Conservation (phyloP, 805 yeast species). For the Saturnispora zaruensis region DNA sequence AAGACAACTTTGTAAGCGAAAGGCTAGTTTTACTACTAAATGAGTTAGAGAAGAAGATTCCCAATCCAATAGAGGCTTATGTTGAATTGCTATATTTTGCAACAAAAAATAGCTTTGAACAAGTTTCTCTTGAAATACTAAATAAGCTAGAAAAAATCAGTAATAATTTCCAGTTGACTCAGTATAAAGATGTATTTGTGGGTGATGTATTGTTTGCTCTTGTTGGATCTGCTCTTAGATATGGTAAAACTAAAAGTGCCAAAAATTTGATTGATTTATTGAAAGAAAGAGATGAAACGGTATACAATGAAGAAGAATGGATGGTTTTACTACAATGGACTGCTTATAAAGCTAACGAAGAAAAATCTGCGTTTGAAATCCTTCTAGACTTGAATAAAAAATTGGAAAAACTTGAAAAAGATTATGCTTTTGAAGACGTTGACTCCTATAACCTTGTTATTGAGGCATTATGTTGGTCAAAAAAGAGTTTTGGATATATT, state of each 20-base stretch:
- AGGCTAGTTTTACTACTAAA: conserved; percentile 16
- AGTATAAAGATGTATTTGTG: conserved; percentile 14
- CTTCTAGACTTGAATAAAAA: conserved; percentile 19
- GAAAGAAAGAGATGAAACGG: conserved; percentile 8
- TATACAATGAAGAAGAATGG: conserved; percentile 21
- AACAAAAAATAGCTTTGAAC: conserved; percentile 22
- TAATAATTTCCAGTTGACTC: conserved; percentile 14
- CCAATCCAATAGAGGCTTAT: conserved; percentile 19
- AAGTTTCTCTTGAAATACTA: conserved; percentile 18
- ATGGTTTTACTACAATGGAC: conserved; percentile 21
- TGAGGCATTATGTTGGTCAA: conserved; percentile 23
- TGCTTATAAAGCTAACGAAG: conserved; percentile 11
- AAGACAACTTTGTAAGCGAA: conserved; percentile 20
- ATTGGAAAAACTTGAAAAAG: conserved; percentile 12
- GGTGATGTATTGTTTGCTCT: conserved; percentile 24
- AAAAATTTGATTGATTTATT: conserved; percentile 15
- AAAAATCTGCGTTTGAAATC: conserved; percentile 23
- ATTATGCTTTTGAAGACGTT: conserved; percentile 17
- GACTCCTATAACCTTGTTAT: conserved; percentile 22
- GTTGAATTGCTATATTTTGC: conserved; percentile 27
- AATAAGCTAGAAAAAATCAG: conserved; percentile 16
- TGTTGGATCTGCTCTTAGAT: conserved; percentile 21
- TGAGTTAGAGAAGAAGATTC: conserved; percentile 15
- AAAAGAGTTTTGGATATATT: conserved; percentile 21
- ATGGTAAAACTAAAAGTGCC: conserved; percentile 15